Evolutionary conservation across 2,329 filamentous ascomycete genomes (phyloP).

Genomic region (Verticillium dahliae): DNA sequence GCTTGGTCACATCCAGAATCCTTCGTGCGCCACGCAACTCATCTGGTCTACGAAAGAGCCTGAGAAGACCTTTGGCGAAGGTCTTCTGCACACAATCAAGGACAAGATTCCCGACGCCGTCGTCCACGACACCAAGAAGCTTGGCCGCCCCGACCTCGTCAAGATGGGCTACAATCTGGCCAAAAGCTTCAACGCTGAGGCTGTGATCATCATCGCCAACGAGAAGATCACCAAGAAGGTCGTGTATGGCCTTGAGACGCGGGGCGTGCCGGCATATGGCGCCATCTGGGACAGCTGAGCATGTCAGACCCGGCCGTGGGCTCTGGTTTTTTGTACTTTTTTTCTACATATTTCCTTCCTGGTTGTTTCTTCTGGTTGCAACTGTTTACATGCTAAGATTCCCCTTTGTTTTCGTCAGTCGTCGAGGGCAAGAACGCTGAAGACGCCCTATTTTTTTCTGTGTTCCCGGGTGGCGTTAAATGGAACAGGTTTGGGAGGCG

Average conservation of each 20-base stretch:
- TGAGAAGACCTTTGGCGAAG: slow-evolving; percentile 52
- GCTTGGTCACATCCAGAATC: slow-evolving; percentile 43
- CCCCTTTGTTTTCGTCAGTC: neutral
- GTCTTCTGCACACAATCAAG: slow-evolving; percentile 48
- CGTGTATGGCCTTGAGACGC: slow-evolving; percentile 60
- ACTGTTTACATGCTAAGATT: neutral
- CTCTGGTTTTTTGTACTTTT: neutral
- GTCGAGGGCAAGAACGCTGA: neutral
- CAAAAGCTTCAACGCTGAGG: slow-evolving; percentile 54
- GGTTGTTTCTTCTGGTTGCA: neutral
- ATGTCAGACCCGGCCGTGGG: neutral
- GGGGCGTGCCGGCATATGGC: slow-evolving; percentile 62
- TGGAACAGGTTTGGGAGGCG: neutral
- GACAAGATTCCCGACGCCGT: slow-evolving; percentile 54
- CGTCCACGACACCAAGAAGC: slow-evolving; percentile 58
- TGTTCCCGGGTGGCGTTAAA: neutral
- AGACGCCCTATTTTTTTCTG: neutral
- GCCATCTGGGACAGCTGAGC: slow-evolving; percentile 61
- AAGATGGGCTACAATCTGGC: slow-evolving; percentile 44
- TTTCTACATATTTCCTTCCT: neutral
- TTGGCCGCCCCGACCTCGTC: slow-evolving; percentile 53
- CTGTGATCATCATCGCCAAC: slow-evolving; percentile 69
- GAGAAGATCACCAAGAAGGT: slow-evolving; percentile 60
- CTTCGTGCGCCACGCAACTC: slow-evolving; percentile 47
- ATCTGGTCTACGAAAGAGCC: slow-evolving; percentile 64